Percentiles rank a stretch among this genome's conserved stretches.
These are phyloP conservation scores for Blakeslea trispora DNA, from an alignment of 371 early-diverging fungal species.

Conservation along the genomic window DNA sequence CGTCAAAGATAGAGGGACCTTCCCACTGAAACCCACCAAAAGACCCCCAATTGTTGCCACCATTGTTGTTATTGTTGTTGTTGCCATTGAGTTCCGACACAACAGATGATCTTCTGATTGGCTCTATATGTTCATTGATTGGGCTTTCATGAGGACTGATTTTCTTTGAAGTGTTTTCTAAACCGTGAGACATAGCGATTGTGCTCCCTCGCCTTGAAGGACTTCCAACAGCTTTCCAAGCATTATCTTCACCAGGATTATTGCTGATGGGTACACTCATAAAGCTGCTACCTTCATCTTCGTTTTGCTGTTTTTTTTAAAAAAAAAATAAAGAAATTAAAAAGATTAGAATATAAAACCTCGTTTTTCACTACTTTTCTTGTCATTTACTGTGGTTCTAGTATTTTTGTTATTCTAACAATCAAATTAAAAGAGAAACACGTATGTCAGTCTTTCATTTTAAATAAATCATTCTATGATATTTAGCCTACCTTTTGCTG, in stretches of 20 bases:
- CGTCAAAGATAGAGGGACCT: conserved; percentile 43
- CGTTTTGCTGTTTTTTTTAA: conserved; percentile 1
- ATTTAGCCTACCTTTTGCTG: too few relatives aligned
- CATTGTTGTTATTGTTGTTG: neutral
- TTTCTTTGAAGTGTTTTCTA: conserved; percentile 6
- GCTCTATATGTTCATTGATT: conserved; percentile 16
- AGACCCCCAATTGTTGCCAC: conserved; percentile 34
- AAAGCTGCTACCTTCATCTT: conserved; percentile 6
- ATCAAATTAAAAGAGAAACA: too few relatives aligned
- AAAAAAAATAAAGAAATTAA: too few relatives aligned
- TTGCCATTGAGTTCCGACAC: conserved; percentile 15
- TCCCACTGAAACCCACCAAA: conserved; percentile 51
- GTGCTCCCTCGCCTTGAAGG: conserved; percentile 37
- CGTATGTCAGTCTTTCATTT: too few relatives aligned
- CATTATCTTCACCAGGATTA: conserved; percentile 26
- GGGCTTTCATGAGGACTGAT: conserved; percentile 20
- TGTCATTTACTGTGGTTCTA: too few relatives aligned
- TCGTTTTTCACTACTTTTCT: too few relatives aligned
- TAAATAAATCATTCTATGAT: too few relatives aligned
- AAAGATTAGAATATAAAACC: too few relatives aligned
- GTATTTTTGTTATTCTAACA: too few relatives aligned
- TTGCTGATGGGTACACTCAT: conserved; percentile 10
- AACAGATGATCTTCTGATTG: conserved; percentile 17
- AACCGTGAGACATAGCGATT: conserved; percentile 1
- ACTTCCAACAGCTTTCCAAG: conserved; percentile 37